Conservation (phyloP, 306 rosid species). For the Gillenia trifoliata region DNA sequence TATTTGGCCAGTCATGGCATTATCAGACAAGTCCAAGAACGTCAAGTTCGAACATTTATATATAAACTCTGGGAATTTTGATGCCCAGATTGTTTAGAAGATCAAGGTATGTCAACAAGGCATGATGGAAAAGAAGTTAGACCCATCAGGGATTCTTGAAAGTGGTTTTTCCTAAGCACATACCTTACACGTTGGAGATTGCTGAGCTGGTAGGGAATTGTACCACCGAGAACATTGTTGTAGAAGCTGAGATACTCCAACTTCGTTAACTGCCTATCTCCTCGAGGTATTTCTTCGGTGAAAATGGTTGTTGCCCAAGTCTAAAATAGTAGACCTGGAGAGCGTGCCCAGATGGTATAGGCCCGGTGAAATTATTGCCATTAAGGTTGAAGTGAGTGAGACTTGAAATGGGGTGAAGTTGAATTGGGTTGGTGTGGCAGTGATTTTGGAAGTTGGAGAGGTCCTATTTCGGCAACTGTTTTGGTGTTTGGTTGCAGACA, state of each 20-base stretch:
- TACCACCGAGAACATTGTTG: constrained; percentile 29
- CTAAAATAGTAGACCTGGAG: constrained; percentile 46
- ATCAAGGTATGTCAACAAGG: constrained; percentile 38
- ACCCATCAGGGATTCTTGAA: constrained; percentile 42
- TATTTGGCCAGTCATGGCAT: constrained; percentile 19
- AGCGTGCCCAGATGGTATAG: constrained; percentile 49
- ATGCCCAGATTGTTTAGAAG: constrained; percentile 23
- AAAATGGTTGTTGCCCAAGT: constrained; percentile 41
- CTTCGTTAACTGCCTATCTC: no score
- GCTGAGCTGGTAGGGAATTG: constrained; percentile 49
- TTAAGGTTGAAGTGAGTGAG: constrained; percentile 47
- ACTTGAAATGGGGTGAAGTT: constrained; percentile 5
- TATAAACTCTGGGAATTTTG: constrained; percentile 53
- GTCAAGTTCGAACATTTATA: constrained; percentile 44
- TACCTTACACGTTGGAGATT: constrained; percentile 52
- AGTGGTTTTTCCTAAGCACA: constrained; percentile 42
- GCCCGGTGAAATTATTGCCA: constrained; percentile 31
- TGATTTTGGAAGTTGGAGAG: no score
- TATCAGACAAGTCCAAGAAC: constrained; percentile 51
- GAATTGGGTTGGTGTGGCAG: no score
- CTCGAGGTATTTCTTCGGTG: not conserved
- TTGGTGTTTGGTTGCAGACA: constrained; percentile 30
- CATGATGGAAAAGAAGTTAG: constrained; percentile 42
- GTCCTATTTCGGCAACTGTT: constrained; percentile 31
- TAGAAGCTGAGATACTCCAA: no score